These are phyloP conservation scores for Castanea sativa DNA, from an alignment of 306 rosid species.

Conservation along the genomic window DNA sequence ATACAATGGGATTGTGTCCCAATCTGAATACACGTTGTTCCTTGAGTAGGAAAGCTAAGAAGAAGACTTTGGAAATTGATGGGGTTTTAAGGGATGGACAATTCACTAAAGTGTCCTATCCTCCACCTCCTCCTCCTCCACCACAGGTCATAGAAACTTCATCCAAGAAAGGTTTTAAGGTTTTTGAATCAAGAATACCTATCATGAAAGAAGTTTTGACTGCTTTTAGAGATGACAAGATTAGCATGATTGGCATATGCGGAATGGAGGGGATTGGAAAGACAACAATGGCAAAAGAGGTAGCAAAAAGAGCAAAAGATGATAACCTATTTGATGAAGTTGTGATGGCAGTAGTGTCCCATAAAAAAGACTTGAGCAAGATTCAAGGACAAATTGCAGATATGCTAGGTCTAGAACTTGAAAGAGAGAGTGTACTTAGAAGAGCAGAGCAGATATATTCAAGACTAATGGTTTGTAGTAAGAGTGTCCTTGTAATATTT, in stretches of 20 bases:
- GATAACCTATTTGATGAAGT: too few species aligned
- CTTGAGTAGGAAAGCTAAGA: too few species aligned
- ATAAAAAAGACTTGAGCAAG: constrained; percentile 7
- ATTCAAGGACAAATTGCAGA: constrained; percentile 28
- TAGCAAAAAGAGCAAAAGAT: background rate
- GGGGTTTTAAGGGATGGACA: too few species aligned
- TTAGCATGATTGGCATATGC: constrained; percentile 10
- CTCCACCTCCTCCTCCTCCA: too few species aligned
- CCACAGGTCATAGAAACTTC: too few species aligned
- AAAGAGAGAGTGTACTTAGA: constrained; percentile 7
- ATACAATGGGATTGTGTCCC: too few species aligned
- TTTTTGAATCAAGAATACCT: constrained; percentile 6
- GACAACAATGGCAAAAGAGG: constrained; percentile 23
- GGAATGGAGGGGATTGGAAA: constrained; percentile 39
- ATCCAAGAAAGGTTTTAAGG: background rate
- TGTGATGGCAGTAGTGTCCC: constrained; percentile 25
- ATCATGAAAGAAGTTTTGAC: background rate
- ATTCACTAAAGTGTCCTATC: too few species aligned
- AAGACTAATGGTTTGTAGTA: background rate
- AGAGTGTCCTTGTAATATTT: constrained; percentile 23
- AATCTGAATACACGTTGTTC: too few species aligned
- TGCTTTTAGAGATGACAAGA: constrained; percentile 13
- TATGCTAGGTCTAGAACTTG: constrained; percentile 15
- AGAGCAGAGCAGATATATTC: background rate
- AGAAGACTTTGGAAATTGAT: too few species aligned